Evolutionary conservation across 2,329 filamentous ascomycete species (phyloP), one percentile per base, ranked within the genome.

Genomic region (Sporothrix phasma): DNA sequence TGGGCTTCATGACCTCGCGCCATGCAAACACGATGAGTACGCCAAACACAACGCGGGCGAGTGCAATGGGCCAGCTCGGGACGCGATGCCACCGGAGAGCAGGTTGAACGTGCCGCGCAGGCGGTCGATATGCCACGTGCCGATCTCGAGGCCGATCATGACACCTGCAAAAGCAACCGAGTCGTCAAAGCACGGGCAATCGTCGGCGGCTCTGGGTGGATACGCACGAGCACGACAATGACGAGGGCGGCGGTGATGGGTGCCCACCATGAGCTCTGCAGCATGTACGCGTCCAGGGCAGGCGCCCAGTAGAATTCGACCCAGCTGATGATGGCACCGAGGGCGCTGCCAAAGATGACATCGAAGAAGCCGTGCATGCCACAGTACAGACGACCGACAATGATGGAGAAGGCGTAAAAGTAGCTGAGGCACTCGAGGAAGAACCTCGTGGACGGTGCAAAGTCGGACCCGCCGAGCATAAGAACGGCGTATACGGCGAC

Each of bases 341-440:
- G 81, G 15, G 86, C 70, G 63, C 88, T 90, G 6, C 94, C 94
- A 64, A 94, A 75, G 15, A 94, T 76, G 26, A 97, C 92, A 74
- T 99, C 94, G 49, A 94, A 80, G 76, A 97, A 96, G 11, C 94
- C 94, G 76, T 99, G 94, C 94, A 99, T 99, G 66, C 94, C 94
- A 73, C 94, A 99, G 78, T 99, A 97, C 41, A 99, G 80, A 22
- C 94, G 86, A 5, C 94, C 94, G 67, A 97, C 79, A 46, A 97
- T 84, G 72, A 99, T 97, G 29, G 93, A 97, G 13, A 85, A 77
- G 39, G 90, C 90, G 73, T 97, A 99, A 69, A 90, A 87, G 74
- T 94, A 95, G 46, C 88, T 86, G 5, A 90, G 74, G 5, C 76
- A 74, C 72, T 94, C 88, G 29, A 96, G 77, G 3, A 81, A 75